A percentile compares a stretch with the other conserved stretches of the same genome.
Conservation (phyloP, 208 protist species). For the Trypanosoma vivax region DNA sequence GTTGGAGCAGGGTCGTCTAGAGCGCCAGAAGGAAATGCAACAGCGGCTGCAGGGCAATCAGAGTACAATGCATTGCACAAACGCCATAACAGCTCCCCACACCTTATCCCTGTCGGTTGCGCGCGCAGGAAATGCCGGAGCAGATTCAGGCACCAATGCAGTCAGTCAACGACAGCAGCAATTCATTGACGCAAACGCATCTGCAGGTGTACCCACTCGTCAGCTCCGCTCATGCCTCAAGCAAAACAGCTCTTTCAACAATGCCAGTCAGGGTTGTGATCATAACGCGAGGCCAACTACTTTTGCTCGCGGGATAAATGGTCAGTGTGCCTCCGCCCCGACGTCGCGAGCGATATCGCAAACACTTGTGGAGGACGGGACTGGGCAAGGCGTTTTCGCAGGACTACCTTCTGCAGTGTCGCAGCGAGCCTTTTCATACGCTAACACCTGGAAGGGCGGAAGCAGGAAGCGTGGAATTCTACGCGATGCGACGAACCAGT, state of each 20-base stretch:
- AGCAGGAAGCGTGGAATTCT: slow-evolving; percentile 63
- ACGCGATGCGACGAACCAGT: slow-evolving; percentile 60
- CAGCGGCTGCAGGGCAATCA: background rate
- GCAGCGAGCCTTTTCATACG: slow-evolving; percentile 50
- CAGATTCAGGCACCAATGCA: too few relatives aligned
- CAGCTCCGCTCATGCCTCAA: slow-evolving; percentile 54
- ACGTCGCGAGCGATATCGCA: slow-evolving; percentile 53
- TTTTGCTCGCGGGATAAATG: background rate
- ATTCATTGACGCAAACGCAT: slow-evolving; percentile 35
- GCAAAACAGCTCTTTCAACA: background rate
- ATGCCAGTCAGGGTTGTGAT: background rate
- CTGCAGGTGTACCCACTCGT: slow-evolving; percentile 30
- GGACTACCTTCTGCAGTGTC: slow-evolving; percentile 29
- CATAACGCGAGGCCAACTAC: background rate
- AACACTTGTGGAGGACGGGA: slow-evolving; percentile 23
- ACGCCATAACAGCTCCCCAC: too few relatives aligned
- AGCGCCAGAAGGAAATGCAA: slow-evolving; percentile 34
- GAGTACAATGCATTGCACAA: too few relatives aligned
- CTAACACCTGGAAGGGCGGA: slow-evolving; percentile 23
- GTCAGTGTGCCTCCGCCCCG: slow-evolving; percentile 27
- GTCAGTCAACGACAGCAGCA: slow-evolving; percentile 22
- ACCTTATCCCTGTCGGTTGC: too few relatives aligned
- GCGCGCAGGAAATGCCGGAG: too few relatives aligned
- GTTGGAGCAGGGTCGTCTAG: slow-evolving; percentile 35
- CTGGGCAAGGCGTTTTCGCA: slow-evolving; percentile 10